A percentile compares a stretch with the other conserved stretches of the same genome.
Conservation (phyloP, 768 basidiomycete species). For the Pisolithus orientalis region DNA sequence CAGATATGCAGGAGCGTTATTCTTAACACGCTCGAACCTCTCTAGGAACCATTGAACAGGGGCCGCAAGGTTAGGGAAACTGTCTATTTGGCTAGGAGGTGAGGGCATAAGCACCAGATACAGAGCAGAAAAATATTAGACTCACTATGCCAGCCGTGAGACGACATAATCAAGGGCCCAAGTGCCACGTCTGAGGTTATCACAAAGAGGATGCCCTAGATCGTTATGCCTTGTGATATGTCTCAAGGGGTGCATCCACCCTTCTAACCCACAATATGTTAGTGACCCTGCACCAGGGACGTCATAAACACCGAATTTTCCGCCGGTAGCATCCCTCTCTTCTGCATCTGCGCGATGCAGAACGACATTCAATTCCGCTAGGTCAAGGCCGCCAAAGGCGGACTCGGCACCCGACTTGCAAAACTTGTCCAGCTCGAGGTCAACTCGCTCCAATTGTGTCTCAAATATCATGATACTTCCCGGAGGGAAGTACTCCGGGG, state of each 20-base stretch:
- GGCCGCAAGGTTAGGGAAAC: conserved; percentile 60
- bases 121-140: conserved; percentile 11
- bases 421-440: conserved; percentile 62
- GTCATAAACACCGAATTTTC: conserved; percentile 76
- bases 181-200: conserved; percentile 76
- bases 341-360: conserved; percentile 88
- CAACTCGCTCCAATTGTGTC: conserved; percentile 74
- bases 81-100: conserved; percentile 44
- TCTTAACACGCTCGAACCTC: conserved; percentile 78
- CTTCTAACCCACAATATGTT: conserved; percentile 91
- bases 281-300: conserved; percentile 70
- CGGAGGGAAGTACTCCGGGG: conserved; percentile 91
- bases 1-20: conserved; percentile 73
- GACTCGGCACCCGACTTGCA: conserved; percentile 67
- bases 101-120: conserved; percentile 4
- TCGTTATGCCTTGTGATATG: conserved; percentile 88
- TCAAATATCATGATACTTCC: conserved; percentile 92
- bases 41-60: conserved; percentile 83
- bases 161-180: conserved; percentile 93
- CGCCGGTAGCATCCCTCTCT: conserved; percentile 82
- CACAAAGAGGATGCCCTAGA: conserved; percentile 87
- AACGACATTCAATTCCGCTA: conserved; percentile 84
- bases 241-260: conserved; percentile 90
- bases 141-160: conserved; percentile 63
- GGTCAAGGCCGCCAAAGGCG: conserved; percentile 65